Conservation (phyloP, 768 basidiomycete genomes). For the Cytidiella melzeri region DNA sequence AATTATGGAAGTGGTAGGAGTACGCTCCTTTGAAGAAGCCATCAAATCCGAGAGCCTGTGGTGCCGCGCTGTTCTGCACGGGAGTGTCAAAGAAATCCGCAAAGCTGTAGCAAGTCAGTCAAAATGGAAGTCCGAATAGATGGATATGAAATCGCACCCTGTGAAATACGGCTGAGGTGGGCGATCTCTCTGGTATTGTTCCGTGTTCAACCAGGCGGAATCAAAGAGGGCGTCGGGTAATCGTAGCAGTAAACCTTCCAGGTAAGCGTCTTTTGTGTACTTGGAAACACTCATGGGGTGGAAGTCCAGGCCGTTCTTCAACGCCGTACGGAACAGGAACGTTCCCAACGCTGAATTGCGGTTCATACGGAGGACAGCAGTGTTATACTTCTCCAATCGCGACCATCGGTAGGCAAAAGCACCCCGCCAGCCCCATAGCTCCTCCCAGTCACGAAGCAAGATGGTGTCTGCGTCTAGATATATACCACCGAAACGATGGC, state of each 20-base stretch:
- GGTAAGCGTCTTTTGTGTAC: constrained; percentile 83
- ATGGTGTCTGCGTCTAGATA: constrained; percentile 98
- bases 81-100: constrained; percentile 87
- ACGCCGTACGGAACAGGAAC: constrained; percentile 89
- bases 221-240: constrained; percentile 96
- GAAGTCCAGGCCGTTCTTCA: constrained; percentile 93
- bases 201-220: constrained; percentile 93
- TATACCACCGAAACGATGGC: constrained; percentile 92
- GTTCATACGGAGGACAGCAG: constrained; percentile 91
- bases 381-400: constrained; percentile 89
- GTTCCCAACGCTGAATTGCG: constrained; percentile 87
- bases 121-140: neutral
- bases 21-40: constrained; percentile 96
- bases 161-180: constrained; percentile 94
- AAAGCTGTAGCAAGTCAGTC: constrained; percentile 46
- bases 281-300: constrained; percentile 93
- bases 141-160: constrained; percentile 18
- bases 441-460: constrained; percentile 96
- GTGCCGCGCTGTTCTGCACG: constrained; percentile 63
- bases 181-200: constrained; percentile 84
- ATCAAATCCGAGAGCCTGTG: constrained; percentile 84
- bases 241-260: constrained; percentile 79
- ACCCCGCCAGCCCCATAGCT: constrained; percentile 94
- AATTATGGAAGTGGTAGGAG: constrained; percentile 96
- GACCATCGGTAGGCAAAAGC: constrained; percentile 98